Conservation (phyloP, 2,329 filamentous ascomycete genomes). For the Talaromyces albobiverticillius region DNA sequence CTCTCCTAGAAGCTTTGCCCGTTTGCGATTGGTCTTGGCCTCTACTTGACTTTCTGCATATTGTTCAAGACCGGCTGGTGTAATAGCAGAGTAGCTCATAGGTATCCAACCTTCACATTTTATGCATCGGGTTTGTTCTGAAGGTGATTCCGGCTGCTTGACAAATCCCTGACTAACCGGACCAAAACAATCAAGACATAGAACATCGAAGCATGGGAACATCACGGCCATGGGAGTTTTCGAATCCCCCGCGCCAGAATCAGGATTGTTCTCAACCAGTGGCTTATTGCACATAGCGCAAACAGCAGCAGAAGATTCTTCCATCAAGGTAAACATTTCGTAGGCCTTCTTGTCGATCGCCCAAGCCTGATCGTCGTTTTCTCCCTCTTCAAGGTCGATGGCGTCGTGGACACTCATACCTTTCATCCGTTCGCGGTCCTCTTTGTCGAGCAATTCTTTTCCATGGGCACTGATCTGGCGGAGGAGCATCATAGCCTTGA, state of each 20-base stretch:
- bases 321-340: slow-evolving; percentile 79
- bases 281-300: slow-evolving; percentile 70
- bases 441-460: slow-evolving; percentile 80
- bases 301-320: slow-evolving; percentile 71
- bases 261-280: slow-evolving; percentile 53
- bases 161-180: slow-evolving; percentile 44
- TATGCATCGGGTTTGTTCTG: slow-evolving; percentile 56
- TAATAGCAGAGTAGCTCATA: slow-evolving; percentile 66
- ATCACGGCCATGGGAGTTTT: slow-evolving; percentile 63
- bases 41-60: slow-evolving; percentile 56
- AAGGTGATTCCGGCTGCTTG: slow-evolving; percentile 7
- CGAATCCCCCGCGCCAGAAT: slow-evolving; percentile 54
- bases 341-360: slow-evolving; percentile 72
- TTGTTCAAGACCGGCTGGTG: slow-evolving; percentile 52
- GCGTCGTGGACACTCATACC: slow-evolving; percentile 80
- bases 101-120: slow-evolving; percentile 65
- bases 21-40: slow-evolving; percentile 51
- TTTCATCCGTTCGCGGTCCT: slow-evolving; percentile 75
- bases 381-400: slow-evolving; percentile 83
- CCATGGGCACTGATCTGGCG: slow-evolving; percentile 91
- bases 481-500: slow-evolving; percentile 86
- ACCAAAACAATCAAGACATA: slow-evolving; percentile 72
- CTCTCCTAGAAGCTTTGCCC: slow-evolving; percentile 59
- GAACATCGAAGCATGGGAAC: slow-evolving; percentile 81
- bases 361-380: slow-evolving; percentile 56